Evolutionary conservation across 495 filamentous ascomycete genomes (phyloP).

Genomic region (Haplographium delicatum): DNA sequence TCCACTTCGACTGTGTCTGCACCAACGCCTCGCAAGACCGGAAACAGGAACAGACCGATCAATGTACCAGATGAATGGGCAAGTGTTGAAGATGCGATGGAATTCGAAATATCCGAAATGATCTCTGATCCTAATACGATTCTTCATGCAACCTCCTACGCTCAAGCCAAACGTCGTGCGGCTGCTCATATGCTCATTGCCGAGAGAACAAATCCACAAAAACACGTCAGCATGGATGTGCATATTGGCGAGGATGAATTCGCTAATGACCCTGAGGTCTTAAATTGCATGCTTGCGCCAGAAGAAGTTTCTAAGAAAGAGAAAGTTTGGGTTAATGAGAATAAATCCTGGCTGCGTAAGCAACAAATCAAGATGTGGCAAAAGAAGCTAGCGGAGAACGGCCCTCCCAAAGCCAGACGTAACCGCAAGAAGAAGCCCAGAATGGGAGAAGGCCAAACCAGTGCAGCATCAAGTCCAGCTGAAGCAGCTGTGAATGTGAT

Average conservation of each 20-base stretch:
- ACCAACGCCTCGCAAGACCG: not conserved
- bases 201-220: conserved; percentile 24
- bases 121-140: conserved; percentile 42
- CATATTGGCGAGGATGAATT: conserved; percentile 73
- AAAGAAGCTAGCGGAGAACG: conserved; percentile 53
- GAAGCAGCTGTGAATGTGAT: conserved; percentile 74
- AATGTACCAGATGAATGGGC: conserved; percentile 39
- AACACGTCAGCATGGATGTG: conserved; percentile 38
- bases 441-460: conserved; percentile 53
- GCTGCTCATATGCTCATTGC: conserved; percentile 30
- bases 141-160: conserved; percentile 39
- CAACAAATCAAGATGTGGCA: conserved; percentile 73
- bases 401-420: conserved; percentile 43
- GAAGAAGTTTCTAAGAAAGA: conserved; percentile 75
- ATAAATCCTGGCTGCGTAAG: conserved; percentile 80
- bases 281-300: conserved; percentile 63
- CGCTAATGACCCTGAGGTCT: conserved; percentile 78
- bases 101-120: conserved; percentile 44
- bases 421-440: conserved; percentile 46
- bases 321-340: conserved; percentile 86
- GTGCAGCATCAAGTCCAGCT: conserved; percentile 52
- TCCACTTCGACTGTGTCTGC: not conserved
- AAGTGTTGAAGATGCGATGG: conserved; percentile 40
- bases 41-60: conserved; percentile 20
- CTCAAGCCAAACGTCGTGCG: conserved; percentile 35